These are phyloP conservation scores for Populus tomentosa DNA, from an alignment of 441 rosid species.

Conservation along the genomic window DNA sequence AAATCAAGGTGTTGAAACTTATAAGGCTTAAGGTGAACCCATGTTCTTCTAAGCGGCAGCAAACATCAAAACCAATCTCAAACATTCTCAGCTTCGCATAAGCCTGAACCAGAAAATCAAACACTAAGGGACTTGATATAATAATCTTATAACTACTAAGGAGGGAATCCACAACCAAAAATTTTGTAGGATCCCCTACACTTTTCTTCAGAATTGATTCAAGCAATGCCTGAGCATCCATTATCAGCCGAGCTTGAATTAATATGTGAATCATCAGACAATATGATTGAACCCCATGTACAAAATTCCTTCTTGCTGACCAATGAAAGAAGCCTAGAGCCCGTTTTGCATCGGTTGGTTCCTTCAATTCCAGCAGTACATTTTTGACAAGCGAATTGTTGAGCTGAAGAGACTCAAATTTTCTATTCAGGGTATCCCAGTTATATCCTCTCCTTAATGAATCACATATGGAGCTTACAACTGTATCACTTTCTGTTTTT, in stretches of 20 bases:
- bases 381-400: conserved; percentile 35
- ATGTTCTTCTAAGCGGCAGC: conserved; percentile 36
- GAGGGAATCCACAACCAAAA: conserved; percentile 43
- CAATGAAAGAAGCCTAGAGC: conserved; percentile 78
- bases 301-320: conserved; percentile 44
- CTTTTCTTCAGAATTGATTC: conserved; percentile 44
- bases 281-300: conserved; percentile 48
- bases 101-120: conserved; percentile 61
- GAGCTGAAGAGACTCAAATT: conserved; percentile 32
- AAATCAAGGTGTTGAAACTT: conserved; percentile 53
- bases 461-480: conserved; percentile 40
- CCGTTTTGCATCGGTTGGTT: conserved; percentile 52
- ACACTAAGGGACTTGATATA: conserved; percentile 46
- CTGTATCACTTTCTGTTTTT: conserved; percentile 5
- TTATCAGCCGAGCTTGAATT: conserved; percentile 44
- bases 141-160: conserved; percentile 37
- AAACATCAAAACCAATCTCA: conserved; percentile 54
- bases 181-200: conserved; percentile 17
- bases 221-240: conserved; percentile 61
- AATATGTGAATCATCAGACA: conserved; percentile 54
- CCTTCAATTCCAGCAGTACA: conserved; percentile 58
- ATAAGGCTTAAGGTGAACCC: conserved; percentile 53
- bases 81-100: conserved; percentile 55
- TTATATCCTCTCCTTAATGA: conserved; percentile 41
- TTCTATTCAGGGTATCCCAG: conserved; percentile 52